Evolutionary conservation across 192 early-diverging fungal genomes (phyloP), one percentile per base, ranked within the genome.

Genomic region (Coemansia reversa): DNA sequence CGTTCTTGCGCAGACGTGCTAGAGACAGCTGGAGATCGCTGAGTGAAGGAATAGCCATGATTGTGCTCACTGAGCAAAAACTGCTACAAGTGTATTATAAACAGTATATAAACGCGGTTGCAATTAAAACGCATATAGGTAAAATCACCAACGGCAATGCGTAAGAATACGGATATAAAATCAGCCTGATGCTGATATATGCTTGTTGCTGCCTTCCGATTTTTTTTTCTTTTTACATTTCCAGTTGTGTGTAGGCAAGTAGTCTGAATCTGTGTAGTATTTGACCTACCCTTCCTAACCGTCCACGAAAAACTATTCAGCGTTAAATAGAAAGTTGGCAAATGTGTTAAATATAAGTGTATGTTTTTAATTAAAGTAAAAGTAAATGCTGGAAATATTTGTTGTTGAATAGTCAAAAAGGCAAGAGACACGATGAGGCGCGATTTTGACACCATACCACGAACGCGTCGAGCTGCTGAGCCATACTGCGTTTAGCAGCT

Each of bases 21-120:
- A 76, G 60, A 30, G 65, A 51, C 2, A 28, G 22, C 27, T 66
- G 63, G 28, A 76, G 51, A 33, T 64, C 60, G 19, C 18, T 32
- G 22, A 71, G 50, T 2, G 63, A 51, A 39, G 61, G 64, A 24
- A 42, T 66, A 7, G 19, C 18, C 54, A 61, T 57, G 48, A 35
- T n/a, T 24, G 14, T 5, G 18, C 33, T 35, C 42, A 28, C 42
- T 25, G 12, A 45, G 12, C 39, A 45, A 45, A 45, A 3, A 45
- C 39, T 45, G 7, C 39, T 45, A 45, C 39, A 45, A 16, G 39
- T 12, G 12, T 39, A 45, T 2, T 16, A 45, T 16, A 11, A 45
- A 45, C 12, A 45, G 39, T 45, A 45, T 16, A 16, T 45, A 45
- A 45, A 14, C 12, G 1, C 3, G 16, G 12, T 0, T 16, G 39